These are phyloP conservation scores for Priceomyces medius DNA, from an alignment of 805 yeast genomes.

Conservation along the genomic window DNA sequence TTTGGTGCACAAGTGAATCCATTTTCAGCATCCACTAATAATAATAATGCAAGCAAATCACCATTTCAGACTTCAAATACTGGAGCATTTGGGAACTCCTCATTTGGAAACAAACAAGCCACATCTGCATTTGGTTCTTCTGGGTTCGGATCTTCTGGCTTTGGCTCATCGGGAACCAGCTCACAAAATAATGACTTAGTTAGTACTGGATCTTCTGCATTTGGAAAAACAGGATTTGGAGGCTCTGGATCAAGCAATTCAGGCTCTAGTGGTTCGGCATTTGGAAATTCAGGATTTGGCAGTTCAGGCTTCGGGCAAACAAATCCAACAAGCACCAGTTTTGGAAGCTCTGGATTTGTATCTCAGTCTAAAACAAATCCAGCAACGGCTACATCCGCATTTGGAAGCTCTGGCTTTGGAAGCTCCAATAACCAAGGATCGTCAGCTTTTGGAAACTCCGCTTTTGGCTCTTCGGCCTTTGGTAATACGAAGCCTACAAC, in stretches of 20 bases:
- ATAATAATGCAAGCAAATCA: not conserved
- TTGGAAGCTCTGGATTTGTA: conserved; percentile 11
- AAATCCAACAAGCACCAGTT: not conserved
- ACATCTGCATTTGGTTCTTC: conserved; percentile 9
- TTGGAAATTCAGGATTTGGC: conserved; percentile 20
- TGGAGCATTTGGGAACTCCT: conserved; percentile 13
- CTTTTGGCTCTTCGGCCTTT: conserved; percentile 8
- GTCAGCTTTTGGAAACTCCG: conserved; percentile 4
- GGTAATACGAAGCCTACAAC: conserved; percentile 5
- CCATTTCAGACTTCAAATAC: not conserved
- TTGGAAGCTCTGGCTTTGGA: conserved; percentile 2
- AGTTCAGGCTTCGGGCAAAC: conserved; percentile 5
- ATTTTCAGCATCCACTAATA: conserved; percentile 5
- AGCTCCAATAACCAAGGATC: conserved; percentile 5
- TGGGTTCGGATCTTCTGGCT: conserved; percentile 5
- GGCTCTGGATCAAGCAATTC: conserved; percentile 5
- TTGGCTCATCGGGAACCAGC: conserved; percentile 10
- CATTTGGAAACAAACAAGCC: conserved; percentile 9
- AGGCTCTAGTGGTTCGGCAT: not conserved
- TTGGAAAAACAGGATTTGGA: conserved; percentile 20
- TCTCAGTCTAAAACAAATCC: not conserved
- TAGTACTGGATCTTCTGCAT: not conserved
- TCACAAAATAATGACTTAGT: conserved; percentile 3
- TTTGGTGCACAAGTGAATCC: conserved; percentile 7
- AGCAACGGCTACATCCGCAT: not conserved